Percentiles rank a stretch among this genome's conserved stretches.
phyloP scores from a whole-genome alignment of 768 basidiomycete species.

The Psilocybe tampanensis region DNA sequence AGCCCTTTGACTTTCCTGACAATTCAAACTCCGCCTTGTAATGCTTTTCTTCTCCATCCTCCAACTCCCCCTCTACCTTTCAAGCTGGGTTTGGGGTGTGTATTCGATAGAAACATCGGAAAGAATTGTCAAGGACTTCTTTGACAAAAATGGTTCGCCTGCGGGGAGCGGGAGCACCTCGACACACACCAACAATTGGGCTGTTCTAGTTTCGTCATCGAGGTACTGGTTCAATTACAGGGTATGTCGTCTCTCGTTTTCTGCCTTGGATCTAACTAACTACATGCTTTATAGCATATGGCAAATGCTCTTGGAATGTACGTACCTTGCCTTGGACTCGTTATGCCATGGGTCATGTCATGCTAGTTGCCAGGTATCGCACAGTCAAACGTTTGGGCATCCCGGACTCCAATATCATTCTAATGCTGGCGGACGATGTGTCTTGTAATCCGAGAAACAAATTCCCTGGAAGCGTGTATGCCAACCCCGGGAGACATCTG shows the following conservation, averaged over 20 bases:
- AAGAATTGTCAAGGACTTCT: slow-evolving; percentile 47
- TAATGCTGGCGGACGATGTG: slow-evolving; percentile 97
- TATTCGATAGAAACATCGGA: slow-evolving; percentile 33
- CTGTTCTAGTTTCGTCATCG: slow-evolving; percentile 92
- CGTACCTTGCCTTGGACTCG: slow-evolving; percentile 16
- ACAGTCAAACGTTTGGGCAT: slow-evolving; percentile 98
- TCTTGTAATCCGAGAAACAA: slow-evolving; percentile 93
- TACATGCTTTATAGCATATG: slow-evolving; percentile 76
- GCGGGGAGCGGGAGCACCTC: slow-evolving; percentile 26
- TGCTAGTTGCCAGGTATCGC: slow-evolving; percentile 70
- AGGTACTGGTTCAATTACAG: slow-evolving; percentile 99
- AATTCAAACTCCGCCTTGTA: not conserved
- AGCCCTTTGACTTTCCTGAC: no score
- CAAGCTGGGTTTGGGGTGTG: slow-evolving; percentile 34
- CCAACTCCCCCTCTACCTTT: slow-evolving; percentile 34
- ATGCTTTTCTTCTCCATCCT: slow-evolving; percentile 34
- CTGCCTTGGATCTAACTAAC: not conserved
- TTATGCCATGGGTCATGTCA: not conserved
- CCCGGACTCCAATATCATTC: slow-evolving; percentile 97
- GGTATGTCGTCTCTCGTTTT: slow-evolving; percentile 46
- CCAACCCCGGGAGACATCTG: slow-evolving; percentile 77
- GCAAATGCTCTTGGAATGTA: slow-evolving; percentile 97
- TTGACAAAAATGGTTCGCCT: slow-evolving; percentile 37
- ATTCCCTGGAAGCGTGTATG: slow-evolving; percentile 91
- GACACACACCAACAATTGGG: slow-evolving; percentile 96